Conservation (phyloP, 202 grass and related monocot genomes). For the Sporobolus alterniflorus region DNA sequence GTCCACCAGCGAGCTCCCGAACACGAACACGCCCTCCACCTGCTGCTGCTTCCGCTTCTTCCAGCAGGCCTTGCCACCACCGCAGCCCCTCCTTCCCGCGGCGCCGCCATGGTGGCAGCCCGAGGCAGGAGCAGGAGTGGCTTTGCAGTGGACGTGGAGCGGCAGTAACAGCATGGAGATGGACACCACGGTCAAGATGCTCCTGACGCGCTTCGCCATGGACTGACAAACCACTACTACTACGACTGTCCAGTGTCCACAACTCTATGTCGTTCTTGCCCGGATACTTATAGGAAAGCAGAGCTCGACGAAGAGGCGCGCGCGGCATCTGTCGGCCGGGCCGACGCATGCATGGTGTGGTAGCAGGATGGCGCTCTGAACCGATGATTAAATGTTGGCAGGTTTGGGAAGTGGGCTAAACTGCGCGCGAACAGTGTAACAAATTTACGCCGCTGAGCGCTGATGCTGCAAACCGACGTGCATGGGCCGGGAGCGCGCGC, state of each 20-base stretch:
- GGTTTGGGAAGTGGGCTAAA: too few relatives aligned
- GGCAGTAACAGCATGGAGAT: not conserved
- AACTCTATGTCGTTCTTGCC: not conserved
- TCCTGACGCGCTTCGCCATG: slow-evolving; percentile 38
- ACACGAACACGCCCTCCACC: slow-evolving; percentile 64
- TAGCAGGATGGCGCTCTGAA: too few relatives aligned
- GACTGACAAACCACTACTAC: not conserved
- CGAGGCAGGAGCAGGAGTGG: not conserved
- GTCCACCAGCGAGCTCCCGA: slow-evolving; percentile 82
- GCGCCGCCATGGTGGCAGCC: not conserved
- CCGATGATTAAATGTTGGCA: too few relatives aligned
- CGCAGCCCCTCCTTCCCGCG: not conserved
- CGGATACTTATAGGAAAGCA: too few relatives aligned
- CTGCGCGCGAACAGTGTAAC: too few relatives aligned
- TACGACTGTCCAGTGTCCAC: not conserved
- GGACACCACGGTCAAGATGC: not conserved
- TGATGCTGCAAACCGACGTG: too few relatives aligned
- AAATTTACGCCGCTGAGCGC: too few relatives aligned
- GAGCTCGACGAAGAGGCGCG: too few relatives aligned
- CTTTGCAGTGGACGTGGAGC: not conserved
- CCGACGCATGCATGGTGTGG: too few relatives aligned
- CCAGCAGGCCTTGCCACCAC: not conserved
- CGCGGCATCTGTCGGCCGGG: too few relatives aligned
- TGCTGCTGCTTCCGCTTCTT: not conserved
- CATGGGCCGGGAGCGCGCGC: too few relatives aligned